Evolutionary conservation across 495 filamentous ascomycete genomes (phyloP).

Genomic region (Niebla homalea): DNA sequence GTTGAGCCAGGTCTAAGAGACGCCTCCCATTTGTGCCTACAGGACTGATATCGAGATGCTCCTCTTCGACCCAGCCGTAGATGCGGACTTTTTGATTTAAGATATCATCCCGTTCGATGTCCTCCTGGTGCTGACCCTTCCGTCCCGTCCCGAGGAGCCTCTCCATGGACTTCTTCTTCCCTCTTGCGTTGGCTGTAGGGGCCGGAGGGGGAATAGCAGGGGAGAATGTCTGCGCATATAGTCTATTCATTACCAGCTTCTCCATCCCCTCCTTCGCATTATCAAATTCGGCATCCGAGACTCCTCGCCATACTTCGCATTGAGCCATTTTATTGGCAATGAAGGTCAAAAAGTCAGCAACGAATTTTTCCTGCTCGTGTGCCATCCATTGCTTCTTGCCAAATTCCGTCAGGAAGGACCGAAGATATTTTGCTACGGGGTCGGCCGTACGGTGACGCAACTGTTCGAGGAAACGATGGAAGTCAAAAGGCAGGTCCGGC

Average conservation of each 20-base stretch:
- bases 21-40: conserved; percentile 70
- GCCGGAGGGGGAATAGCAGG: conserved; percentile 75
- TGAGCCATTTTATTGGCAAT: conserved; percentile 98
- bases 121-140: conserved; percentile 92
- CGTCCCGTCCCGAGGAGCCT: conserved; percentile 66
- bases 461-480: conserved; percentile 93
- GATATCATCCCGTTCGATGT: conserved; percentile 91
- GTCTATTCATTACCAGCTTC: conserved; percentile 97
- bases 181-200: conserved; percentile 55
- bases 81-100: conserved; percentile 92
- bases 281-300: conserved; percentile 94
- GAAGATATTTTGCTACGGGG: conserved; percentile 86
- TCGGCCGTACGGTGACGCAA: conserved; percentile 90
- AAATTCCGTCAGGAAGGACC: conserved; percentile 89
- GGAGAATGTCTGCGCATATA: conserved; percentile 94
- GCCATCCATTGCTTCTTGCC: conserved; percentile 99
- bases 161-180: conserved; percentile 54
- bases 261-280: conserved; percentile 99
- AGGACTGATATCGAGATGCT: conserved; percentile 88
- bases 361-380: conserved; percentile 97
- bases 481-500: conserved; percentile 85
- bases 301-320: conserved; percentile 92
- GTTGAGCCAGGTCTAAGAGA: conserved; percentile 79
- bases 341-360: conserved; percentile 92
- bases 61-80: conserved; percentile 87